Evolutionary conservation across 1,284 basidiomycete genomes (phyloP).

Genomic region (Rhodofomes roseus): DNA sequence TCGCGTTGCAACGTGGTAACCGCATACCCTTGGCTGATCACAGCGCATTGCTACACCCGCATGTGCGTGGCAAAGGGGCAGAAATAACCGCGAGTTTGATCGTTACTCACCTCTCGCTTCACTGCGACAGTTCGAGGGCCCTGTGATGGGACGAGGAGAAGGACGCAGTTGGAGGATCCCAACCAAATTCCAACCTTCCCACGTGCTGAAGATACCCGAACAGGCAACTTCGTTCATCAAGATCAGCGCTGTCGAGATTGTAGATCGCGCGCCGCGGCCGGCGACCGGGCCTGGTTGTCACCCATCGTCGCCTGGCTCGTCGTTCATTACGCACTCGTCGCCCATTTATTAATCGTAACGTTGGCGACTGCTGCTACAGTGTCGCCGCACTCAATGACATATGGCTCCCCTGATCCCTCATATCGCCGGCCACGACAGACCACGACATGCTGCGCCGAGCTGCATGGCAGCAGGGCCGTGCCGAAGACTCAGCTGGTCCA

Average conservation of each 20-base stretch:
- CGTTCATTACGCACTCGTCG: not conserved
- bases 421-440: not conserved
- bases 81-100: not conserved
- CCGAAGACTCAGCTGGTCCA: not conserved
- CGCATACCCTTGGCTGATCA: constrained; percentile 3
- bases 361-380: not conserved
- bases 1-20: constrained; percentile 13
- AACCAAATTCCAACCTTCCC: not conserved
- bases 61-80: not conserved
- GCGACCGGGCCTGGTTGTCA: constrained; percentile 5
- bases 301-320: not conserved
- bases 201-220: not conserved
- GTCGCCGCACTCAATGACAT: not conserved
- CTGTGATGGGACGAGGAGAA: not conserved
- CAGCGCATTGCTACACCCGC: not conserved
- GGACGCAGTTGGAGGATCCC: not conserved
- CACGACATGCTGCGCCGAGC: not conserved
- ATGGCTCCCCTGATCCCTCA: not conserved
- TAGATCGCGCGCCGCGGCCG: constrained; percentile 2
- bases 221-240: constrained; percentile 2
- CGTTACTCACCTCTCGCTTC: not conserved
- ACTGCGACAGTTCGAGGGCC: not conserved
- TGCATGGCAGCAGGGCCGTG: not conserved
- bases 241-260: constrained; percentile 8
- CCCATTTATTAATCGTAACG: not conserved